Percentiles rank a stretch among this genome's conserved stretches.
Evolutionary conservation across 371 early-diverging fungal species (phyloP).

Genomic region (Neoconidiobolus thromboides): DNA sequence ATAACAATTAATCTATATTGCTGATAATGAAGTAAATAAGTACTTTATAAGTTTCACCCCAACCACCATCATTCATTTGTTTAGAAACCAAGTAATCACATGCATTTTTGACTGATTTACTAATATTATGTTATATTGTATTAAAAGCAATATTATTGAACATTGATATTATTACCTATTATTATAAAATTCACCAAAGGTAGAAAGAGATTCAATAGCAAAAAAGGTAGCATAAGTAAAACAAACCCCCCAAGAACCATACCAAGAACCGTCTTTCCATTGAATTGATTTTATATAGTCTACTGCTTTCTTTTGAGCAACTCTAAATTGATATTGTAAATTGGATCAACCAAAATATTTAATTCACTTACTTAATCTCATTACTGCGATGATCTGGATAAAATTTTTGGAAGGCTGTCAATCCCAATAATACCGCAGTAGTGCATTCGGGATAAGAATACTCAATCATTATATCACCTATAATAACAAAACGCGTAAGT

Average conservation of each 20-base stretch:
- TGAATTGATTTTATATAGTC: conserved; percentile 54
- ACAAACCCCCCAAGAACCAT: conserved; percentile 92
- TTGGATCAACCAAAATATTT: not conserved
- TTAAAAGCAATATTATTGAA: not conserved
- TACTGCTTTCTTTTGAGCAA: conserved; percentile 34
- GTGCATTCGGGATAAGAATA: conserved; percentile 95
- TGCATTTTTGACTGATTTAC: conserved; percentile 30
- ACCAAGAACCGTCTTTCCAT: conserved; percentile 78
- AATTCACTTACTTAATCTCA: conserved; percentile 45
- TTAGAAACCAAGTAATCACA: conserved; percentile 77
- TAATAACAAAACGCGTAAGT: conserved; percentile 4
- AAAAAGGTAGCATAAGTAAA: conserved; percentile 95
- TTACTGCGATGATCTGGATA: conserved; percentile 61
- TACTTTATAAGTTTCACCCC: conserved; percentile 87
- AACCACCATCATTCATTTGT: conserved; percentile 84
- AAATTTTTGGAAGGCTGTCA: conserved; percentile 51
- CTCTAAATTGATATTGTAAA: conserved; percentile 5
- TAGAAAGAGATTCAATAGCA: conserved; percentile 70
- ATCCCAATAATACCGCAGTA: conserved; percentile 71
- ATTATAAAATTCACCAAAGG: conserved; percentile 61
- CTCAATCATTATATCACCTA: conserved; percentile 85
- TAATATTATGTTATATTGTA: conserved; percentile 12
- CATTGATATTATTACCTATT: conserved; percentile 28
- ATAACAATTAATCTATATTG: not conserved
- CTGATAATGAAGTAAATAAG: not conserved